Conservation (phyloP, 1,284 basidiomycete species). For the Chalciporus sp. region DNA sequence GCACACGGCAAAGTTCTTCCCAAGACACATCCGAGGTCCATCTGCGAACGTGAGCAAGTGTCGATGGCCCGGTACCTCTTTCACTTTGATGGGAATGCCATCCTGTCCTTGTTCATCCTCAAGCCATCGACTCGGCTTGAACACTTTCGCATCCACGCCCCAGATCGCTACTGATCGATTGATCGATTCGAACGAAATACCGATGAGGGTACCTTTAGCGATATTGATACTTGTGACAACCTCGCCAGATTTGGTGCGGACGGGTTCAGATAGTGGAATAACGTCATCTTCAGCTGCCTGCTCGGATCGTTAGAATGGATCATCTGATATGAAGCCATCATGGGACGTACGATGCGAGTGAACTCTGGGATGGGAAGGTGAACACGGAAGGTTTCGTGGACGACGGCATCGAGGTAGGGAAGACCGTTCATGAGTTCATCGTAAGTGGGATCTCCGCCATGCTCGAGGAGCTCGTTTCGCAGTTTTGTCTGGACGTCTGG, state of each 20-base stretch:
- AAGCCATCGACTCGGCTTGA: conserved; percentile 43
- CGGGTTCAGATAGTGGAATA: conserved; percentile 48
- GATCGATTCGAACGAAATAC: conserved; percentile 43
- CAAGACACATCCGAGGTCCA: conserved; percentile 44
- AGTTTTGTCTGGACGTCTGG: conserved; percentile 40
- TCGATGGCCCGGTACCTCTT: conserved; percentile 42
- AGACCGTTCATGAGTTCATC: conserved; percentile 20
- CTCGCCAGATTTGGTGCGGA: conserved; percentile 40
- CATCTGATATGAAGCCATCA: no score
- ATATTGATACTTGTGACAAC: conserved; percentile 42
- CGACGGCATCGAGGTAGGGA: conserved; percentile 24
- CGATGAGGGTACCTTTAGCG: conserved; percentile 45
- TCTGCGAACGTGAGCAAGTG: conserved; percentile 45
- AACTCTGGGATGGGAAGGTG: conserved; percentile 32
- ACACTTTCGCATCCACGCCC: conserved; percentile 40
- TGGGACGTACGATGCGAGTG: conserved; percentile 39
- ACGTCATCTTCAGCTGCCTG: conserved; percentile 53
- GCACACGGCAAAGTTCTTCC: conserved; percentile 42
- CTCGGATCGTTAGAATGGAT: conserved; percentile 8
- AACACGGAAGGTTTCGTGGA: conserved; percentile 24
- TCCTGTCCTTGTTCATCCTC: conserved; percentile 7
- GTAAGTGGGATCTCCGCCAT: conserved; percentile 29
- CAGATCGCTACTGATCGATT: conserved; percentile 52
- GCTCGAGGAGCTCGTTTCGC: conserved; percentile 42
- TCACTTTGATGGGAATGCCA: conserved; percentile 28